A percentile compares a stretch with the other conserved stretches of the same genome.
Conservation (phyloP, 1,284 basidiomycete genomes). For the Irpex rosettiformis region DNA sequence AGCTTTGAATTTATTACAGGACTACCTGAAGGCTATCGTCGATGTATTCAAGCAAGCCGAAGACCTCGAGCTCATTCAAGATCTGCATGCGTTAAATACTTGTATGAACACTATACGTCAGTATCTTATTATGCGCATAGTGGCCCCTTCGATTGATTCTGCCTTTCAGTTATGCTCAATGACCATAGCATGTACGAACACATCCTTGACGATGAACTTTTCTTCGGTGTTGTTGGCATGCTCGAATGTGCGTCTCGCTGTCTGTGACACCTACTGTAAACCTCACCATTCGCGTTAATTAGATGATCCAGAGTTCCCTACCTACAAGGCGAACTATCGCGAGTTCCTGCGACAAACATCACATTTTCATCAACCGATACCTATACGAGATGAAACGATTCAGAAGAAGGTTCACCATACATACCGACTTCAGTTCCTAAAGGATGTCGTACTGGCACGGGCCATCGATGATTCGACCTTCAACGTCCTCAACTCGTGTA, state of each 20-base stretch:
- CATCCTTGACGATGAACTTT: slow-evolving; percentile 91
- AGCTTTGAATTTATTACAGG: slow-evolving; percentile 38
- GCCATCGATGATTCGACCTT: slow-evolving; percentile 96
- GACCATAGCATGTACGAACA: slow-evolving; percentile 96
- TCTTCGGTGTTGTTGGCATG: slow-evolving; percentile 92
- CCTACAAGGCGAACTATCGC: slow-evolving; percentile 94
- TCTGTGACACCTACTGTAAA: slow-evolving; percentile 1
- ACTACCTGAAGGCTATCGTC: slow-evolving; percentile 87
- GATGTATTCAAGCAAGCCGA: slow-evolving; percentile 86
- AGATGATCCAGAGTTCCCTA: slow-evolving; percentile 98
- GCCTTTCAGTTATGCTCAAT: slow-evolving; percentile 82
- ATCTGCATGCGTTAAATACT: slow-evolving; percentile 87
- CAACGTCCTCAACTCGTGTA: slow-evolving; percentile 94
- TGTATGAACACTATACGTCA: slow-evolving; percentile 94
- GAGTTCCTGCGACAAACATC: slow-evolving; percentile 83
- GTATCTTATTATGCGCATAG: slow-evolving; percentile 30
- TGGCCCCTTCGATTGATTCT: slow-evolving; percentile 10
- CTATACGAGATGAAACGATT: slow-evolving; percentile 70
- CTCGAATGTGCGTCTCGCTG: slow-evolving; percentile 79
- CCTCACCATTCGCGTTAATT: slow-evolving; percentile 16
- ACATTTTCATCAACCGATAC: slow-evolving; percentile 84
- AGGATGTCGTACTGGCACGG: slow-evolving; percentile 95
- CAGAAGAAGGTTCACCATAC: slow-evolving; percentile 94
- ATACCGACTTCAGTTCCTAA: slow-evolving; percentile 94
- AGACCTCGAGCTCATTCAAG: slow-evolving; percentile 86